Conservation (phyloP, 768 basidiomycete species). For the Pleurotus sapidus region DNA sequence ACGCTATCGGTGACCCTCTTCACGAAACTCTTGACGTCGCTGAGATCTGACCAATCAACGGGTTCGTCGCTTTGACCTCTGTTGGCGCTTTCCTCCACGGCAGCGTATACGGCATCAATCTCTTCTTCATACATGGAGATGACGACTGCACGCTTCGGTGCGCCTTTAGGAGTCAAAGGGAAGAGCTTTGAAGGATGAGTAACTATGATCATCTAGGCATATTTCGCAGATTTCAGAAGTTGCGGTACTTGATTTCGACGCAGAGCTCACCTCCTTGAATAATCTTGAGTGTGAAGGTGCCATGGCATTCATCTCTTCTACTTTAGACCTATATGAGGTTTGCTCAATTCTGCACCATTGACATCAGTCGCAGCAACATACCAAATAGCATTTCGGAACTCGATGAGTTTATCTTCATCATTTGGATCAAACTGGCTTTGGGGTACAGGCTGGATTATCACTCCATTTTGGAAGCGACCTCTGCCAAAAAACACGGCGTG, state of each 20-base stretch:
- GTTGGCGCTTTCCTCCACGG: conserved; percentile 5
- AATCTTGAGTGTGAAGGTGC: conserved; percentile 26
- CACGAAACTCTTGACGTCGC: conserved; percentile 20
- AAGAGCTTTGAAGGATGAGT: conserved; percentile 29
- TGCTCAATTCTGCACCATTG: neutral
- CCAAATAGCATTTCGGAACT: conserved; percentile 32
- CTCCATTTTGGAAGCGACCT: conserved; percentile 26
- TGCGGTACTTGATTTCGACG: neutral
- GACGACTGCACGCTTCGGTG: conserved; percentile 31
- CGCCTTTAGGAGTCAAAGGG: conserved; percentile 28
- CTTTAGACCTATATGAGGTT: conserved; percentile 22
- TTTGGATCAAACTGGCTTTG: conserved; percentile 24
- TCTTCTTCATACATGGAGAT: conserved; percentile 32
- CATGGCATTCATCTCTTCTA: conserved; percentile 50
- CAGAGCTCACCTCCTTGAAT: conserved; percentile 2
- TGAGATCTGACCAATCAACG: conserved; percentile 11
- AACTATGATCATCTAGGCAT: conserved; percentile 24
- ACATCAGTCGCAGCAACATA: neutral
- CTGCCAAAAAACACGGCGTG: conserved; percentile 39
- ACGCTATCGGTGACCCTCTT: conserved; percentile 24
- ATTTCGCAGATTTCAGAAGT: neutral
- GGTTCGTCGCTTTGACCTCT: conserved; percentile 8
- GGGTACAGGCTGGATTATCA: conserved; percentile 26
- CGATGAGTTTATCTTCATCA: conserved; percentile 22
- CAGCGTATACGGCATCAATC: conserved; percentile 33